Evolutionary conservation across 1,139 yeast genomes (phyloP), one percentile per base, ranked within the genome.

Genomic region (Hyphopichia pseudoburtonii): DNA sequence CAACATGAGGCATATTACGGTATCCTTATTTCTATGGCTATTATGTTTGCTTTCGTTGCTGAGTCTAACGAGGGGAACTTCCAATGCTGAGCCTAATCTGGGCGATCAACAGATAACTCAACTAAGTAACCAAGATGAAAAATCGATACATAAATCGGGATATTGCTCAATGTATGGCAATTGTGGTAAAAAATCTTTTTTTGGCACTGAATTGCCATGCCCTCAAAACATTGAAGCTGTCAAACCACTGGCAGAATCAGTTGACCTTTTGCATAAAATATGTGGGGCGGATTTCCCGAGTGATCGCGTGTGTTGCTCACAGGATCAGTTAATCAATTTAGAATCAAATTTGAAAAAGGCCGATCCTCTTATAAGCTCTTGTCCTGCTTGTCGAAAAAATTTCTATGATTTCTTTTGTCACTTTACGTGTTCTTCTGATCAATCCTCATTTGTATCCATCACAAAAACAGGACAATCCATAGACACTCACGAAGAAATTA

Each of bases 371-470:
- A 84, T 92, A 29, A 78, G 95, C 17, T 86, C 96, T 4, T 92
- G 98, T 57, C 97, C 97, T 2, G 97, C 98, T 0, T 92, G 98
- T 58, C 73, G 78, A 41, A 80, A 80, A 61, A 92, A 92, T 65
- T 90, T 92, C 59, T 80, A 80, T 52, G 86, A 84, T 51, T 71
- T 90, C 50, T 87, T 89, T 55, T 92, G 97, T 63, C 79, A 82
- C 35, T 89, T 92, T 59, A 86, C 96, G 1, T 92, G 98, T 60
- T 86, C 96, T 1, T 83, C 96, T 0, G 67, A 86, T 50, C 97
- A 92, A 58, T 74, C 89, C 0, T 59, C 64, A 15, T 92, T 89
- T 61, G 75, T 89, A 18, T 75, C 87, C 45, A 77, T 90, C 17
- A 76, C 86, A 0, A 62, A 67, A 18, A 74, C 80, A 0, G 76